Percentiles rank a stretch among this genome's conserved stretches.
Evolutionary conservation across 805 yeast species (phyloP).

Genomic region (Lachancea waltii): DNA sequence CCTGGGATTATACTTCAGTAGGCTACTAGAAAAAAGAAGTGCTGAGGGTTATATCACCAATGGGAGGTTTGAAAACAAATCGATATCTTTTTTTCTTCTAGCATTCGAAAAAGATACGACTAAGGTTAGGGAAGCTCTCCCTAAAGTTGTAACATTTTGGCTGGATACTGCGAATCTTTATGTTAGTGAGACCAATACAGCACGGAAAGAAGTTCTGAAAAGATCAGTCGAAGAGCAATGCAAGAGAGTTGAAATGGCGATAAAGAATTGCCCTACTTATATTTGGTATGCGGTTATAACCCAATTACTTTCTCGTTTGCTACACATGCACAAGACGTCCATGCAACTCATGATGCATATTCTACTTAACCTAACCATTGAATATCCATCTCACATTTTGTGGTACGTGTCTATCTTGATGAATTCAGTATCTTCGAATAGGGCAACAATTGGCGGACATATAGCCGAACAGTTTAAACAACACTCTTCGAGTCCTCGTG

Average conservation of each 20-base stretch:
- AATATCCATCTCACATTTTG: constrained; percentile 77
- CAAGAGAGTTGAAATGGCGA: constrained; percentile 40
- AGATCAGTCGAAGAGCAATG: constrained; percentile 42
- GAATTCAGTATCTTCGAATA: constrained; percentile 47
- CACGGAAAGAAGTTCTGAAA: constrained; percentile 26
- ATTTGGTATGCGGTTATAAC: constrained; percentile 81
- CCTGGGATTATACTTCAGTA: constrained; percentile 72
- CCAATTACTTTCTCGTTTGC: constrained; percentile 74
- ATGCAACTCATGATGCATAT: constrained; percentile 51
- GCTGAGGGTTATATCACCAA: constrained; percentile 32
- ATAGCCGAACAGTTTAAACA: constrained; percentile 35
- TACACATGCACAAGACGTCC: constrained; percentile 54
- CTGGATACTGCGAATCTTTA: constrained; percentile 48
- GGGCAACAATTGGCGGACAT: constrained; percentile 41
- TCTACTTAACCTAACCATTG: constrained; percentile 46
- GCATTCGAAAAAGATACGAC: constrained; percentile 40
- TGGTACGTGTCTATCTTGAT: constrained; percentile 64
- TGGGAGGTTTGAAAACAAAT: constrained; percentile 27
- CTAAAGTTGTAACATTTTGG: constrained; percentile 89
- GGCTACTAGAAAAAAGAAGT: constrained; percentile 62
- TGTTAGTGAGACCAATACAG: constrained; percentile 18
- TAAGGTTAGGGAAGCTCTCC: constrained; percentile 75
- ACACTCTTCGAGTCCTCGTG: constrained; percentile 8
- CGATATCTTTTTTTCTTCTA: constrained; percentile 26
- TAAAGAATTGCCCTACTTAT: constrained; percentile 43